Percentiles rank a stretch among this genome's conserved stretches.
Evolutionary conservation across 441 rosid species (phyloP).

Genomic region (Pelargonium fulgidum): DNA sequence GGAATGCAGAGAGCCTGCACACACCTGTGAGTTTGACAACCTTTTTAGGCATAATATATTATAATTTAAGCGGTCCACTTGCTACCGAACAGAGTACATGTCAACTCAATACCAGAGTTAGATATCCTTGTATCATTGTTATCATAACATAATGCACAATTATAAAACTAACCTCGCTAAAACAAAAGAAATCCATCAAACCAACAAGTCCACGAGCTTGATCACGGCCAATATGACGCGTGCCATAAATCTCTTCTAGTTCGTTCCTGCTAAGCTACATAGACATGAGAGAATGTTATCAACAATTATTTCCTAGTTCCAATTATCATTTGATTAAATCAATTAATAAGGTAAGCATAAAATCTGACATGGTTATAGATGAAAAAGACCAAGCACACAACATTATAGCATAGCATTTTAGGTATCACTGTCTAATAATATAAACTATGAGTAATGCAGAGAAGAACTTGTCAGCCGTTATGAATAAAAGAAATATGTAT

Average conservation of each 20-base stretch:
- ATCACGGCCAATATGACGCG: constrained; percentile 85
- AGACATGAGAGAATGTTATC: constrained; percentile 7
- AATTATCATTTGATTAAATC: not conserved
- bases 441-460: too few relatives aligned
- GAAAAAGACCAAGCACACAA: not conserved
- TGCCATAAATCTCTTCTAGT: constrained; percentile 65
- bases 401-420: too few relatives aligned
- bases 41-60: too few relatives aligned
- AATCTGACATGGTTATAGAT: not conserved
- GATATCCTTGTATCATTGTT: too few relatives aligned
- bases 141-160: not conserved
- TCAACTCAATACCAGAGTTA: not conserved
- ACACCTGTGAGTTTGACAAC: too few relatives aligned
- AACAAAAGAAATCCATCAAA: constrained; percentile 97
- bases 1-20: too few relatives aligned
- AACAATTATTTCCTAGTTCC: constrained; percentile 11
- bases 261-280: constrained; percentile 57
- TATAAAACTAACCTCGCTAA: constrained; percentile 67
- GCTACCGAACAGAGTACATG: not conserved
- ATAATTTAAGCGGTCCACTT: too few relatives aligned
- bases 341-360: not conserved
- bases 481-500: too few relatives aligned
- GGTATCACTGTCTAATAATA: too few relatives aligned
- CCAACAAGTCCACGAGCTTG: constrained; percentile 86
- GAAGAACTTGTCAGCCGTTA: too few relatives aligned